Base-by-base conservation (phyloP, 192 early-diverging fungal species). In the Coemansia javaensis region DNA sequence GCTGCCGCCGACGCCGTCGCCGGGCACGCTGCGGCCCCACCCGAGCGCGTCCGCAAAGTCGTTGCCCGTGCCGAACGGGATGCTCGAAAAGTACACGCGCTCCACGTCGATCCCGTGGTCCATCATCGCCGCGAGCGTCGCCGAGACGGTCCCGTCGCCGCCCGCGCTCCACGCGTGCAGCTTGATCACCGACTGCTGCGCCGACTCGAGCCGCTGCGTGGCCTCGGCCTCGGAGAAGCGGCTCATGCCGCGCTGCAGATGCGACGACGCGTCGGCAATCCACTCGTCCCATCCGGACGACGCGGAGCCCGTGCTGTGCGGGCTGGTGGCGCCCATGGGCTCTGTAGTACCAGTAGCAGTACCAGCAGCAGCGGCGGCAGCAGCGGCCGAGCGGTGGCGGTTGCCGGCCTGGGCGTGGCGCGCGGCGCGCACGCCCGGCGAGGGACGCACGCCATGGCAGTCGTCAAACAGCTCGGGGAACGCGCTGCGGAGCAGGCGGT, bases 81-180 rank as follows among this genome's bases (percentile, higher is more conserved):
- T 85, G 54, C 81, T 79, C 32, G 81, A 83, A 44, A 85, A 85
- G 55, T 75, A 85, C 36, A 88, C 60, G n/a, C 77, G 77, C 27
- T 82, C 69, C 21, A 83, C 67, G 37, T 83, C 79, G 37, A 85
- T 76, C 18, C 74, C 70, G 45, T 83, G 71, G 22, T 56, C 53
- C 47, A 85, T 79, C 50, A 88, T 53, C 21, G 72, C 60, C 51
- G 85, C 82, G 32, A 86, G 59, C 3, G 85, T 85, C 7, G 79
- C 71, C 73, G 83, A 85, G 23, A 88, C 80, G 0, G 86, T 88
- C 18, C 86, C 86, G 59, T 88, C 86, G 18, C 86, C 86, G 21
- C 86, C 86, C 0, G 84, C 86, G 44, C 79, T 81, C 86, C 86
- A 88, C 15, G 84, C 80, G 60, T 88, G 86, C 44, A 88, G 60